Evolutionary conservation across 306 rosid genomes (phyloP), one percentile per base, ranked within the genome.

Genomic region (Trichosanthes cucumerina): DNA sequence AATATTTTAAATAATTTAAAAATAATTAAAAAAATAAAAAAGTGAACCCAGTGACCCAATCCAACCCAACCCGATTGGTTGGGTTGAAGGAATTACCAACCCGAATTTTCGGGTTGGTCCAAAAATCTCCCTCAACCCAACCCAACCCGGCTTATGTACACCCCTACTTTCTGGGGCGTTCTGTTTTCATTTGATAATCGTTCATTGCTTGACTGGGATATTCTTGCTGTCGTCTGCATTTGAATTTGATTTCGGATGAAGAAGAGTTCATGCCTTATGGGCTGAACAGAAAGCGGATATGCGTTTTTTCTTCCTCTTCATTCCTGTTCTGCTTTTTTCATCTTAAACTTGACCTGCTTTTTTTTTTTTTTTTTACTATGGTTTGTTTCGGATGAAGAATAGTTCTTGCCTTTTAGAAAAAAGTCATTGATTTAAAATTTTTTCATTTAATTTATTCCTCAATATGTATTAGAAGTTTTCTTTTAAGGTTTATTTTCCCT

Each of bases 401-500:
- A n/a, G n/a, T n/a, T n/a, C n/a, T n/a, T n/a, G n/a, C n/a, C n/a
- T n/a, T n/a, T n/a, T n/a, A n/a, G n/a, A n/a, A n/a, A n/a, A n/a
- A n/a, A n/a, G n/a, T n/a, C n/a, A 7, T 21, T 23, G 12, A 21
- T 15, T 57, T 15, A 23, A 49, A 43, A 52, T 24, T 7, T 0
- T 31, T 8, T 50, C 6, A 36, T 56, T 76, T 21, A 34, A 58
- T 56, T 19, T 36, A 38, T 38, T 38, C 4, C 75, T 68, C 19
- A 39, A n/a, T 68, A 68, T 77, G 54, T 60, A 9, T 15, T 77
- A 39, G 80, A 58, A 34, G 68, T 15, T 76, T 56, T 38, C 71
- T 56, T 77, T 38, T 77, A 34, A 8, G 24, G 24, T 23, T 54
- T n/a, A n/a, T n/a, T n/a, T 6, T 34, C 16, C 7, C 54, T 71